Base-by-base conservation (phyloP, 2,329 filamentous ascomycete genomes). In the Epichloe sibirici region DNA sequence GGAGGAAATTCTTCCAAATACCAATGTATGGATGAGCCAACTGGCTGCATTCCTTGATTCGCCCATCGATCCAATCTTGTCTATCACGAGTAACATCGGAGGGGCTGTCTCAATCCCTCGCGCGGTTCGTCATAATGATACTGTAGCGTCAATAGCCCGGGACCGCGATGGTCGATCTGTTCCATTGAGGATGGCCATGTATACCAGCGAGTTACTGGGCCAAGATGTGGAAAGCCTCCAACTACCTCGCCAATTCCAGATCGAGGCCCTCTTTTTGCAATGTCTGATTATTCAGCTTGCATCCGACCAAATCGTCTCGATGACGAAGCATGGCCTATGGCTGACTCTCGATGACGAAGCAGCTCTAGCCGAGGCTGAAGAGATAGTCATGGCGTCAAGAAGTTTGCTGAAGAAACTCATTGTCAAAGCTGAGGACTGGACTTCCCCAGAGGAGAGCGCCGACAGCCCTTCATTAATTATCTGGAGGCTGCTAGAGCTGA, bases 131-230 rank as follows among this genome's bases (percentile, higher is more conserved):
- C 28, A 31, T 21, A 9, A 40, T 9, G 17, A 21, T 15, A 11
- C 31, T n/a, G 12, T 17, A n/a, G 7, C 17, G 15, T 48, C 21
- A 23, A 57, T 77, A 15, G 63, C 70, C 35, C 74, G 84, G 44
- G 90, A 95, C 63, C 71, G 76, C 4, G 78, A 79, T 57, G 86
- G 86, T 0, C 79, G 83, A 35, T 88, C 88, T 2, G 73, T 86
- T 51, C 81, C 88, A 1, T 79, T 88, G 13, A 78, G 91, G 52
- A 86, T 94, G 71, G 81, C 85, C 1, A 74, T 85, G 48, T 95
- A 90, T 64, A 77, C 81, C 0, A 72, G 75, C 5, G 76, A 75
- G 48, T 64, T 93, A 0, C 63, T 90, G 0, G 61, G 66, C 1
- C 64, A 67, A 3, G 67, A 69, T 0, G 58, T 75, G 9, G 59